Conservation (phyloP, 148 eudicot species). For the Camellia sinensis region DNA sequence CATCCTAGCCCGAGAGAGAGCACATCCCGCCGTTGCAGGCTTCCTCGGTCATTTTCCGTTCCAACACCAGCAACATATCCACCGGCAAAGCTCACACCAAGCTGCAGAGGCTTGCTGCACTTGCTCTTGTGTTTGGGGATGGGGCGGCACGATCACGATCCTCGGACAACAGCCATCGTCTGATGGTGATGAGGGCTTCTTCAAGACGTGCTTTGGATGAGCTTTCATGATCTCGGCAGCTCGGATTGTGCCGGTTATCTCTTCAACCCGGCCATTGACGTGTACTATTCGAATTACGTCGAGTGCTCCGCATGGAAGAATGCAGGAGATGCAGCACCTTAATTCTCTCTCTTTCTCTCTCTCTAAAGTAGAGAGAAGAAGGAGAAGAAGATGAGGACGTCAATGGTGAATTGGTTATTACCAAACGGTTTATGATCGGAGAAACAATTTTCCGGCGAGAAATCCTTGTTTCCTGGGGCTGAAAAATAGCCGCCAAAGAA, state of each 20-base stretch:
- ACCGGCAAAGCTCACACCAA: too few relatives aligned
- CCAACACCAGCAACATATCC: too few relatives aligned
- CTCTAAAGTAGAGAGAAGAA: slow-evolving; percentile 2
- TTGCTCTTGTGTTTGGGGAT: too few relatives aligned
- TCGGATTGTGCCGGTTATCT: slow-evolving; percentile 49
- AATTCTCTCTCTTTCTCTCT: neutral
- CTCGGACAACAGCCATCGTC: slow-evolving; percentile 33
- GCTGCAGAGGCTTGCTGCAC: too few relatives aligned
- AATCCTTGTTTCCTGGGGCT: neutral
- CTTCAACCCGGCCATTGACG: slow-evolving; percentile 70
- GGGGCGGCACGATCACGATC: slow-evolving; percentile 62
- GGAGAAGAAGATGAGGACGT: slow-evolving; percentile 24
- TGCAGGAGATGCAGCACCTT: slow-evolving; percentile 89
- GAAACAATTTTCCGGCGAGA: slow-evolving; percentile 2
- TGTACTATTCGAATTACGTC: slow-evolving; percentile 90
- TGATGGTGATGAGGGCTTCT: slow-evolving; percentile 48
- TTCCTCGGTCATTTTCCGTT: too few relatives aligned
- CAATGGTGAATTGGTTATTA: slow-evolving; percentile 35
- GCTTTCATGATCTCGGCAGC: slow-evolving; percentile 64
- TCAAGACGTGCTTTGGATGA: slow-evolving; percentile 69
- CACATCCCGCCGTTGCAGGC: too few relatives aligned
- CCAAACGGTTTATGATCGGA: slow-evolving; percentile 11
- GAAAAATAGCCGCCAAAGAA: slow-evolving; percentile 25
- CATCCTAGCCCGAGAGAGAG: too few relatives aligned
- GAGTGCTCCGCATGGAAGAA: slow-evolving; percentile 80